Evolutionary conservation across 257 asterid genomes (phyloP).

Genomic region (Orobanche coerulescens): DNA sequence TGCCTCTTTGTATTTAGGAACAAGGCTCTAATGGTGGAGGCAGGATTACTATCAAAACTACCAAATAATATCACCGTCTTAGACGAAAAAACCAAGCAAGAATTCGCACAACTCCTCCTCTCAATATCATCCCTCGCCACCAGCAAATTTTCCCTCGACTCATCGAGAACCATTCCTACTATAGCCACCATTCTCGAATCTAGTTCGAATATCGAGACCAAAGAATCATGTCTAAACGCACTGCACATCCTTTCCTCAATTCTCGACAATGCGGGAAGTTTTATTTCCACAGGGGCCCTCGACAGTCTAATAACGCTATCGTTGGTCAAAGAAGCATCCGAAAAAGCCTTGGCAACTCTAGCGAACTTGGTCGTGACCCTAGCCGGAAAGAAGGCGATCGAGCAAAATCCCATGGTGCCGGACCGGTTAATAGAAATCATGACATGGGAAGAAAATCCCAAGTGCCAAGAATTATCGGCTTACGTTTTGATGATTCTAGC

Average conservation of each 20-base stretch:
- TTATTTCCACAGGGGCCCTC: slow-evolving; percentile 36
- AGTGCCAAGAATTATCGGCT: slow-evolving; percentile 64
- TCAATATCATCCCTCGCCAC: slow-evolving; percentile 56
- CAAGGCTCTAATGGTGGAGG: slow-evolving; percentile 81
- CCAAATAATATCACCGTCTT: slow-evolving; percentile 30
- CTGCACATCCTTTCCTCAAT: slow-evolving; percentile 55
- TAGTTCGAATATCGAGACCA: slow-evolving; percentile 35
- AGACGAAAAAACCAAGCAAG: slow-evolving; percentile 44
- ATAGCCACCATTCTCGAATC: slow-evolving; percentile 48
- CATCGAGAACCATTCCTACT: slow-evolving; percentile 39
- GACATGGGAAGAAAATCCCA: slow-evolving; percentile 68
- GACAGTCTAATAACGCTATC: slow-evolving; percentile 35
- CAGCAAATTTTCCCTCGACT: slow-evolving; percentile 37
- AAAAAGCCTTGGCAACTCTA: slow-evolving; percentile 53
- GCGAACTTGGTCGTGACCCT: slow-evolving; percentile 62
- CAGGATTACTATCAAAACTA: slow-evolving; percentile 62
- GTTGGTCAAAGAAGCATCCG: slow-evolving; percentile 41
- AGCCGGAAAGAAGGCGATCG: slow-evolving; percentile 55
- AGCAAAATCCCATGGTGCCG: slow-evolving; percentile 44
- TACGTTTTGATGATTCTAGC: slow-evolving; percentile 81
- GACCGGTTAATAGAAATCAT: slow-evolving; percentile 63
- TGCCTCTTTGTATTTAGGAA: slow-evolving; percentile 64
- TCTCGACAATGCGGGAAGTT: slow-evolving; percentile 35
- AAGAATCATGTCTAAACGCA: slow-evolving; percentile 39
- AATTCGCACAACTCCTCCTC: slow-evolving; percentile 48